Evolutionary conservation across 2,329 filamentous ascomycete species (phyloP), one percentile per base, ranked within the genome.

Genomic region (Fusarium ramigenum): DNA sequence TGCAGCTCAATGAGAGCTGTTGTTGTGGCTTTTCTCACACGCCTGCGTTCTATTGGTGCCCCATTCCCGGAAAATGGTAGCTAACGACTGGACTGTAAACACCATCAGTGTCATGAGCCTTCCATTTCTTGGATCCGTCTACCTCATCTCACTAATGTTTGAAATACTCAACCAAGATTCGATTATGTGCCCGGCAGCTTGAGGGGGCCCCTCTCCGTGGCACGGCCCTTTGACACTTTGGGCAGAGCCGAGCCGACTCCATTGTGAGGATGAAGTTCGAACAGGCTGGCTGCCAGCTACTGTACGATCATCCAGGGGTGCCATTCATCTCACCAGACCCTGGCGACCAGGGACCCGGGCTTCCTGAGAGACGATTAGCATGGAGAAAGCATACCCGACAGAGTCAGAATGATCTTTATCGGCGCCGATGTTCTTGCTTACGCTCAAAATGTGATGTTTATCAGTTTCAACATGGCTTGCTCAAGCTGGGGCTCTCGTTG

Each of bases 311-410:
- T 70, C 60, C 64, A 61, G 60, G 64, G 43, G 63, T 70, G 49
- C 63, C 66, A 76, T 67, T 76, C 73, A 76, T 69, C 73, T 73
- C 67, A 71, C 71, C 62, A 74, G 75, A 68, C 75, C 69, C 71
- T 60, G 59, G 53, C 49, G 47, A 37, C 68, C 47, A 56, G 70
- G 70, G 59, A 49, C 53, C 42, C 36, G 61, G 36, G 44, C 58
- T 52, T 43, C 39, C 50, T 49, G 32, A 40, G 25, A 63, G 46
- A 61, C 25, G 32, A 59, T 30, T 46, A 58, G 53, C 47, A 61
- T 50, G 44, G 37, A 30, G 39, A 58, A 18, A 63, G 23, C 34
- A 60, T 39, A 32, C 30, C 34, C 36, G 21, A 14, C 47, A 67
- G 40, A 56, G 57, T 57, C 61, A 36, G 34, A n/a, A 21, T 53